phyloP scores from a whole-genome alignment of 257 asterid species.

The Ocimum tenuiflorum region DNA sequence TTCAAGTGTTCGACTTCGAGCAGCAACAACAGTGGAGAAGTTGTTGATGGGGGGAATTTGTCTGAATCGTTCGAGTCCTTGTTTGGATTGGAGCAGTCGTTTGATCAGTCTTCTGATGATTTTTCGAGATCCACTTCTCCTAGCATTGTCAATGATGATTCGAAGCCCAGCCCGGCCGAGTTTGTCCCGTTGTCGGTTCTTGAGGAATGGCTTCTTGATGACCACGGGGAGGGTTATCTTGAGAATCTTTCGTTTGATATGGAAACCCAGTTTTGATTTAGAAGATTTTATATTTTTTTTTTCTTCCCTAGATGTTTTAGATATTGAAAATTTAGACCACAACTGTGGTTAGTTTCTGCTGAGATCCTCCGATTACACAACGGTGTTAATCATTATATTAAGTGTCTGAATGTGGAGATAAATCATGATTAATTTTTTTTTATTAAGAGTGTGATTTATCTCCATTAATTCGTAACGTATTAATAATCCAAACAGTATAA shows the following conservation, averaged over 20 bases:
- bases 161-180: conserved; percentile 24
- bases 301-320: not conserved
- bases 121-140: conserved; percentile 39
- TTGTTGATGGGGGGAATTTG: conserved; percentile 24
- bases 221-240: conserved; percentile 15
- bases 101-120: conserved; percentile 31
- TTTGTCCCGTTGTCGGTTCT: conserved; percentile 22
- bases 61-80: conserved; percentile 44
- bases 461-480: too few species aligned
- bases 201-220: conserved; percentile 21
- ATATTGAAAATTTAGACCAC: too few species aligned
- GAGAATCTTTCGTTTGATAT: conserved; percentile 10
- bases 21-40: not conserved
- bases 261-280: not conserved
- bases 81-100: conserved; percentile 46
- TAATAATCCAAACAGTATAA: too few species aligned
- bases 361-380: too few species aligned
- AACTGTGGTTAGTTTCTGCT: too few species aligned
- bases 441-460: too few species aligned
- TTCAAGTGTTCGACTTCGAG: not conserved
- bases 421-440: too few species aligned
- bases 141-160: conserved; percentile 9
- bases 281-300: not conserved
- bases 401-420: too few species aligned
- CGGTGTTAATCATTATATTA: too few species aligned